Percentiles rank a stretch among this genome's conserved stretches.
Evolutionary conservation across 768 basidiomycete genomes (phyloP).

Genomic region (Pleurotus platypus): DNA sequence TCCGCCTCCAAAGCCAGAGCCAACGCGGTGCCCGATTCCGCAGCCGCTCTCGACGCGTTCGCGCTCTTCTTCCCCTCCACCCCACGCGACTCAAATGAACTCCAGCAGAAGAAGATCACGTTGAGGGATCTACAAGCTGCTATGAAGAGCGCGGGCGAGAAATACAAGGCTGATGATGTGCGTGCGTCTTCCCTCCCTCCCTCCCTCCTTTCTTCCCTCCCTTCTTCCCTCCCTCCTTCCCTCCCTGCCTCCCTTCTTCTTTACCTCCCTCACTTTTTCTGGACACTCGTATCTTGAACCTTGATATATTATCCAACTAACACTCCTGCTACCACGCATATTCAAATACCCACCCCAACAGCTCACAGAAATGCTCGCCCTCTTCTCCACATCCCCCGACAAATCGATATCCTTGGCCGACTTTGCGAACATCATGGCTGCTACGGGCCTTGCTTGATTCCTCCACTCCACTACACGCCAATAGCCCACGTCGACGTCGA

Average conservation of each 20-base stretch:
- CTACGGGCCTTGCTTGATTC: constrained; percentile 6
- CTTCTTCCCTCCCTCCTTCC: too few relatives aligned
- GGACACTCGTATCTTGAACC: too few relatives aligned
- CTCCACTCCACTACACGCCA: too few relatives aligned
- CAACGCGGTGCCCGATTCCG: constrained; percentile 41
- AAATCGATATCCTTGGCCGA: constrained; percentile 64
- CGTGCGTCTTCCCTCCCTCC: constrained; percentile 12
- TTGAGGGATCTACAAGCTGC: constrained; percentile 64
- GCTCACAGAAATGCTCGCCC: constrained; percentile 80
- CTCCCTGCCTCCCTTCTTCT: too few relatives aligned
- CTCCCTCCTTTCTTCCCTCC: too few relatives aligned
- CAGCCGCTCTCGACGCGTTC: constrained; percentile 56
- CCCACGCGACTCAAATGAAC: constrained; percentile 28
- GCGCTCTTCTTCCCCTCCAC: constrained; percentile 70
- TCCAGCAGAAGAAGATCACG: constrained; percentile 53
- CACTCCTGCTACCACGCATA: too few relatives aligned
- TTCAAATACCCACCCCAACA: too few relatives aligned
- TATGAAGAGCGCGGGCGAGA: constrained; percentile 64
- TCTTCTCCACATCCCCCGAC: constrained; percentile 68
- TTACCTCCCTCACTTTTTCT: not conserved
- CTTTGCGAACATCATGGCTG: constrained; percentile 74
- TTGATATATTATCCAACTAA: too few relatives aligned
- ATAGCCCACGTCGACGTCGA: too few relatives aligned
- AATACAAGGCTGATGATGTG: constrained; percentile 73
- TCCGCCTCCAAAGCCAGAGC: not conserved